Evolutionary conservation across 345 rosid genomes (phyloP).

Genomic region (Microthlaspi erraticum): DNA sequence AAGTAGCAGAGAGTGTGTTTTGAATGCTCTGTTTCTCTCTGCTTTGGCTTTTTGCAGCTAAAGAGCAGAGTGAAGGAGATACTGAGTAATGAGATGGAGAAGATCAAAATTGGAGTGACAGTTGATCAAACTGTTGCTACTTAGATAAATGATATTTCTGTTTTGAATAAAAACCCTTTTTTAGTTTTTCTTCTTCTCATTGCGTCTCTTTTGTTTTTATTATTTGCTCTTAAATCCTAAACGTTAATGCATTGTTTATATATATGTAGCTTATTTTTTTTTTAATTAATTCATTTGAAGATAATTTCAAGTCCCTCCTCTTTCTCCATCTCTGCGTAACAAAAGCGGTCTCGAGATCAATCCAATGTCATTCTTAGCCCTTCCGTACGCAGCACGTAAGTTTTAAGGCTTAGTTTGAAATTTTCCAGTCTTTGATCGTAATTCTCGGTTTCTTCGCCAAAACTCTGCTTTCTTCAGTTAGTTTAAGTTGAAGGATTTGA

Average conservation of each 20-base stretch:
- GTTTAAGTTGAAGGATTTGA: too few species aligned
- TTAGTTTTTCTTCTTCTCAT: neutral
- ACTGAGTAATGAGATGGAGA: conserved; percentile 61
- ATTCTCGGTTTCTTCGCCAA: too few species aligned
- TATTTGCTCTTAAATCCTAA: neutral
- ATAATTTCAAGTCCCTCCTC: too few species aligned
- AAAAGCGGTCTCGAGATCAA: too few species aligned
- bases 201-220: neutral
- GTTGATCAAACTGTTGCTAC: conserved; percentile 24
- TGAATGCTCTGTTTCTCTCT: conserved; percentile 29
- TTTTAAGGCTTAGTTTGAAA: too few species aligned
- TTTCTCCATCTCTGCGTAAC: too few species aligned
- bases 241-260: neutral
- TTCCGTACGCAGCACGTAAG: too few species aligned
- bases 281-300: too few species aligned
- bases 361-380: too few species aligned
- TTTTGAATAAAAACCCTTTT: neutral
- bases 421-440: too few species aligned
- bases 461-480: too few species aligned
- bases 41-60: conserved; percentile 52
- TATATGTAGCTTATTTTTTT: neutral
- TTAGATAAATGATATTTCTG: conserved; percentile 23
- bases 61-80: conserved; percentile 59
- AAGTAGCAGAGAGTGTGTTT: conserved; percentile 2
- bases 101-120: conserved; percentile 47